These are phyloP conservation scores for Medicago arabica DNA, from an alignment of 306 rosid genomes.

Conservation along the genomic window DNA sequence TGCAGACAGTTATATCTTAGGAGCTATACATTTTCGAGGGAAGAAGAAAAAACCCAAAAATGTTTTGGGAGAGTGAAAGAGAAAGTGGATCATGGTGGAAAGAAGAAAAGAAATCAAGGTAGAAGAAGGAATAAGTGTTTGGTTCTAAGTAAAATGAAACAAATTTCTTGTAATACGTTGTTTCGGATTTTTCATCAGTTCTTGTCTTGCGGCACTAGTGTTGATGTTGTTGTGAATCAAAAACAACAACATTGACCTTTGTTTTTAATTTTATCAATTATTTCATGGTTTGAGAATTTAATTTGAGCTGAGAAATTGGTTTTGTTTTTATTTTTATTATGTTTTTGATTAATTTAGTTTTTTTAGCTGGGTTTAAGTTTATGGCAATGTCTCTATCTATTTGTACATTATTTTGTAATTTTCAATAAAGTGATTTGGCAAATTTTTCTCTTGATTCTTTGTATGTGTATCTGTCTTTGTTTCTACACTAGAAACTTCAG, in stretches of 20 bases:
- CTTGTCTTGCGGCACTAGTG: slow-evolving; percentile 71
- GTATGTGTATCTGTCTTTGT: neutral
- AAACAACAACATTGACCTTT: neutral
- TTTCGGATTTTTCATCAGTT: slow-evolving; percentile 66
- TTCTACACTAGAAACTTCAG: neutral
- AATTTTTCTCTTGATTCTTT: neutral
- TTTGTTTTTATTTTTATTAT: neutral
- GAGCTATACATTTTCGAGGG: slow-evolving; percentile 81
- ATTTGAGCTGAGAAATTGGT: neutral
- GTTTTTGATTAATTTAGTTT: neutral
- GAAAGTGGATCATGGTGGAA: slow-evolving; percentile 44
- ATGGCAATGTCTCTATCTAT: slow-evolving; percentile 16
- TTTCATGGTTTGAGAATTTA: neutral
- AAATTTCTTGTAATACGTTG: slow-evolving; percentile 55
- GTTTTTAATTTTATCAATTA: neutral
- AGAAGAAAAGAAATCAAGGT: neutral
- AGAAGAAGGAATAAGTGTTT: slow-evolving; percentile 52
- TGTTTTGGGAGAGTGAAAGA: slow-evolving; percentile 71
- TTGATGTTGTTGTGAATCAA: slow-evolving; percentile 66
- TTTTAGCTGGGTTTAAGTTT: slow-evolving; percentile 15
- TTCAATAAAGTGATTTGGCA: slow-evolving; percentile 9
- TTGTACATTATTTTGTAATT: slow-evolving; percentile 33
- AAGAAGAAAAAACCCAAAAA: slow-evolving; percentile 80
- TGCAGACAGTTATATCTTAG: slow-evolving; percentile 88
- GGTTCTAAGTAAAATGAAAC: slow-evolving; percentile 73